A percentile compares a stretch with the other conserved stretches of the same genome.
Conservation (phyloP, 1,284 basidiomycete species). For the Fistulinella cinereoalba region DNA sequence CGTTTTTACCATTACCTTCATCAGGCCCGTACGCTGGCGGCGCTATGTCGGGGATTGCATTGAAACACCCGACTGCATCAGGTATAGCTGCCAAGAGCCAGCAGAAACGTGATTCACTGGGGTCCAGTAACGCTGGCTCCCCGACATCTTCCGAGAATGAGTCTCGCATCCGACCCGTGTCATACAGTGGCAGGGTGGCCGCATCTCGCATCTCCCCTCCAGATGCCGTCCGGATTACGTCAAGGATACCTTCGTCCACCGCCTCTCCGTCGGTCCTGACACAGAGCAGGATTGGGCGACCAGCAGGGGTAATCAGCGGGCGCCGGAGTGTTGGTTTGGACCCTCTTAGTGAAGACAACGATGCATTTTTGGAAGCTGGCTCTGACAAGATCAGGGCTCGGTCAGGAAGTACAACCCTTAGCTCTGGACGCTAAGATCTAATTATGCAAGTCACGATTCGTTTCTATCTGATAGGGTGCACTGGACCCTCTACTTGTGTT, state of each 20-base stretch:
- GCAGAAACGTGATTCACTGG: constrained; percentile 58
- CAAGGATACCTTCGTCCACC: constrained; percentile 41
- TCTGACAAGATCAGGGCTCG: constrained; percentile 26
- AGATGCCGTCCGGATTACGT: constrained; percentile 45
- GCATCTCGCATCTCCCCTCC: constrained; percentile 41
- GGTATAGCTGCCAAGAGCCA: constrained; percentile 42
- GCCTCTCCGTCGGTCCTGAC: constrained; percentile 35
- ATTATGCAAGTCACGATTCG: constrained; percentile 15
- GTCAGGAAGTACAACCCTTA: constrained; percentile 35
- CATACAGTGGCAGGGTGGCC: constrained; percentile 38
- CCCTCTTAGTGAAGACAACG: constrained; percentile 30
- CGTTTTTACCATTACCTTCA: constrained; percentile 65
- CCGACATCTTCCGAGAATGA: constrained; percentile 33
- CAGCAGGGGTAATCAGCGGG: constrained; percentile 40
- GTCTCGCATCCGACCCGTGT: constrained; percentile 30
- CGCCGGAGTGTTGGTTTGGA: constrained; percentile 45
- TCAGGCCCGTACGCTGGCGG: constrained; percentile 44
- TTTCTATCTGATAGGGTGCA: constrained; percentile 8
- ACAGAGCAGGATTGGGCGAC: constrained; percentile 67
- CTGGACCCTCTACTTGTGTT: constrained; percentile 11
- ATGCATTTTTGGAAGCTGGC: constrained; percentile 17
- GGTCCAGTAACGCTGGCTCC: constrained; percentile 40
- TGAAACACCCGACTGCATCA: constrained; percentile 59
- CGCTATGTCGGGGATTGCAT: constrained; percentile 38
- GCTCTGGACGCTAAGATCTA: constrained; percentile 19